phyloP scores from a whole-genome alignment of 2,329 filamentous ascomycete species.

The Chrysosporium queenslandicum region DNA sequence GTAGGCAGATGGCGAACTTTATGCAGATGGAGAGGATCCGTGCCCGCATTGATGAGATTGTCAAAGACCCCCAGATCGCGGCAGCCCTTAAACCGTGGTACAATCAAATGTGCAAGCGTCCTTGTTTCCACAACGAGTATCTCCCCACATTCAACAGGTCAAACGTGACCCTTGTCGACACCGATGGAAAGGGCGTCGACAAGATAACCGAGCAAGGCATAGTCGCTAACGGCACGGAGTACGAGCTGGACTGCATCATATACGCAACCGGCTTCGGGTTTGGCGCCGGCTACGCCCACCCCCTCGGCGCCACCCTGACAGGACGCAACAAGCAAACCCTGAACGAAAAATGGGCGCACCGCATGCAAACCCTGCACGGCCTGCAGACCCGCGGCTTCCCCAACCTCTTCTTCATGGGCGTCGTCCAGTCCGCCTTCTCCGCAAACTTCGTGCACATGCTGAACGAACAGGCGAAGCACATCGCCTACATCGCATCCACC shows the following conservation, averaged over 20 bases:
- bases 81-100: constrained; percentile 51
- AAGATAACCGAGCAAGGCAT: constrained; percentile 39
- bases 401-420: constrained; percentile 44
- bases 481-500: background rate
- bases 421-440: constrained; percentile 30
- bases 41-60: constrained; percentile 39
- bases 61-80: constrained; percentile 44
- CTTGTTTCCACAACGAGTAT: constrained; percentile 41
- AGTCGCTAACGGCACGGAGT: constrained; percentile 40
- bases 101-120: constrained; percentile 49
- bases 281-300: constrained; percentile 17
- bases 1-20: constrained; percentile 27
- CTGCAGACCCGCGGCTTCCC: constrained; percentile 42
- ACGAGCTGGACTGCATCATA: constrained; percentile 41
- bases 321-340: constrained; percentile 40
- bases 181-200: constrained; percentile 44
- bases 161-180: constrained; percentile 53
- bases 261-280: constrained; percentile 38
- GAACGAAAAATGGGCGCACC: constrained; percentile 39
- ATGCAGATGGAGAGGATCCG: constrained; percentile 39
- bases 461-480: background rate
- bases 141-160: constrained; percentile 45
- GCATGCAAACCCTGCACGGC: constrained; percentile 45
- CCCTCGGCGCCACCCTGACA: constrained; percentile 29
- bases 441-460: background rate